phyloP scores from a whole-genome alignment of 2,329 filamentous ascomycete genomes.

The Diplodia seriata region DNA sequence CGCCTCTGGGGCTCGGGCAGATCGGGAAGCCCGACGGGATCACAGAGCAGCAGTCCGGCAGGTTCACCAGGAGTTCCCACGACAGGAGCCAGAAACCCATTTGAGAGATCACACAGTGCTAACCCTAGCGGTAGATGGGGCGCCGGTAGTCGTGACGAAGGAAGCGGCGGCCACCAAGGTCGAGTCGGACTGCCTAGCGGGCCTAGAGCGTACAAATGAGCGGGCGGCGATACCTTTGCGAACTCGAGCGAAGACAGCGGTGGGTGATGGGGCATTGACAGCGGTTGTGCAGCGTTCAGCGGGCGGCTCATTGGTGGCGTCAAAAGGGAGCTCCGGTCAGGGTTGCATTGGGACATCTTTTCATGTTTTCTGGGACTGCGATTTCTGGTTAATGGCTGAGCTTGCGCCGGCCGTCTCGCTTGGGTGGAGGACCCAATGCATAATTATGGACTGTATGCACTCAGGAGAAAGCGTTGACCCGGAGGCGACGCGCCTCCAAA shows the following conservation, averaged over 20 bases:
- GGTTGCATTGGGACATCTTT: conserved; percentile 18
- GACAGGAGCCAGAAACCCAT: conserved; percentile 38
- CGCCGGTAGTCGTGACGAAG: conserved; percentile 17
- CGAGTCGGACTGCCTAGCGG: conserved; percentile 30
- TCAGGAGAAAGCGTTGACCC: neutral
- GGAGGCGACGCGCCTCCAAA: neutral
- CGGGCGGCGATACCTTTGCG: neutral
- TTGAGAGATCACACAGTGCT: conserved; percentile 37
- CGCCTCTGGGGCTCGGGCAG: conserved; percentile 74
- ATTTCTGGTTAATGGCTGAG: conserved; percentile 16
- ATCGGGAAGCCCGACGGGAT: conserved; percentile 61
- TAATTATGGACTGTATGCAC: conserved; percentile 22
- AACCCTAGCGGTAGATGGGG: conserved; percentile 28
- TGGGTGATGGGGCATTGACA: neutral
- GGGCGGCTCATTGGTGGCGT: conserved; percentile 31
- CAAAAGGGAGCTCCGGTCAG: conserved; percentile 21
- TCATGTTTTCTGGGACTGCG: conserved; percentile 23
- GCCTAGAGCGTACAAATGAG: conserved; percentile 30
- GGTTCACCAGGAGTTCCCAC: conserved; percentile 28
- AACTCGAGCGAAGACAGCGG: conserved; percentile 3
- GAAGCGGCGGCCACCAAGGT: conserved; percentile 8
- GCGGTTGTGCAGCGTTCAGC: conserved; percentile 30
- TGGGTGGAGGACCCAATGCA: neutral
- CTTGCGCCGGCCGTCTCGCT: conserved; percentile 15
- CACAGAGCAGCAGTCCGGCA: conserved; percentile 30